Evolutionary conservation across 2,329 filamentous ascomycete genomes (phyloP).

Genomic region (Aspergillus texensis): DNA sequence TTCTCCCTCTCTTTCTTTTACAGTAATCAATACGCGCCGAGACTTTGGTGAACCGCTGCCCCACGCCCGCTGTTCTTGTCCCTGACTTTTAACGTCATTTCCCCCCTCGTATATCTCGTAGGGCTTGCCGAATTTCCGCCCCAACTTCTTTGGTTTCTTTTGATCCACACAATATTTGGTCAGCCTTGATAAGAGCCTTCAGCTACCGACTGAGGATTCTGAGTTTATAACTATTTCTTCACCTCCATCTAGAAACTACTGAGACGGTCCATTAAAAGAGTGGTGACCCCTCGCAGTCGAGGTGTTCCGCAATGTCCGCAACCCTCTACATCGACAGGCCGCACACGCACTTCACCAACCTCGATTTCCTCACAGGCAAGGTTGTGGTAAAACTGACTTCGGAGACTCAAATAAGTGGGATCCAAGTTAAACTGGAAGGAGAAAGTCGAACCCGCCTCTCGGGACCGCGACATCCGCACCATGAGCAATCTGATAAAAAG

Average conservation of each 20-base stretch:
- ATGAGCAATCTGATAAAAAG: slow-evolving; percentile 50
- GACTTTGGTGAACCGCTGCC: slow-evolving; percentile 11
- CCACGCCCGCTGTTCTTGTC: slow-evolving; percentile 15
- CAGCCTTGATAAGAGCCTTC: slow-evolving; percentile 1
- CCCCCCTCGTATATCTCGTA: slow-evolving; percentile 8
- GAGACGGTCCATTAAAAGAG: neutral
- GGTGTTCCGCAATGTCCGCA: slow-evolving; percentile 46
- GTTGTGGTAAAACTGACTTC: slow-evolving; percentile 46
- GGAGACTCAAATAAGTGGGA: slow-evolving; percentile 48
- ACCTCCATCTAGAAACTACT: neutral
- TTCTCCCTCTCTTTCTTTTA: neutral
- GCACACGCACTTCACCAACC: slow-evolving; percentile 51
- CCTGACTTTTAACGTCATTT: slow-evolving; percentile 17
- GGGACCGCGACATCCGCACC: slow-evolving; percentile 41
- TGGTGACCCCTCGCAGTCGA: neutral
- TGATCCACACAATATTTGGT: neutral
- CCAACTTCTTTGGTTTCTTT: slow-evolving; percentile 6
- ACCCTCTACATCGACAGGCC: slow-evolving; percentile 47
- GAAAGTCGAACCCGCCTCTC: slow-evolving; percentile 51
- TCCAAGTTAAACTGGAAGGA: slow-evolving; percentile 53
- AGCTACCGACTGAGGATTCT: neutral
- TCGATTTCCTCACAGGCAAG: slow-evolving; percentile 50
- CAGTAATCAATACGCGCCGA: neutral
- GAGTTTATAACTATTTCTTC: neutral
- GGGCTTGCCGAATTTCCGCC: slow-evolving; percentile 11